phyloP scores from a whole-genome alignment of 805 yeast genomes.

The Torulaspora indica region DNA sequence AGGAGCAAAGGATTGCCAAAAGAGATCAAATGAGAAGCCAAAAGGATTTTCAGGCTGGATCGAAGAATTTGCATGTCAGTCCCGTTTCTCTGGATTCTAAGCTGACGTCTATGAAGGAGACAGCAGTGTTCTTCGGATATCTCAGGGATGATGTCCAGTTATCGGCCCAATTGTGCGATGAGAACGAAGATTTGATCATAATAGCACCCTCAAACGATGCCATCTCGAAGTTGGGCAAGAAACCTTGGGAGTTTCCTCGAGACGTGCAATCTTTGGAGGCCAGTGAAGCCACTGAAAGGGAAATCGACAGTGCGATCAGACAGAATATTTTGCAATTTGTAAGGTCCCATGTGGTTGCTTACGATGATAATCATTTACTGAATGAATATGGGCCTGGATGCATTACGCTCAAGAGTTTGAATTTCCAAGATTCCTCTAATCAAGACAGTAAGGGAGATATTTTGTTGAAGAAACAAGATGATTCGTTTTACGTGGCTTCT shows the following conservation, averaged over 20 bases:
- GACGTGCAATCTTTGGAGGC: slow-evolving; percentile 35
- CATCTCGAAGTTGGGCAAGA: slow-evolving; percentile 44
- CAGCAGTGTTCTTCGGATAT: slow-evolving; percentile 64
- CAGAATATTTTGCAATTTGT: slow-evolving; percentile 56
- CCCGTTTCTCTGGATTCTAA: slow-evolving; percentile 29
- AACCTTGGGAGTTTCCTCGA: slow-evolving; percentile 82
- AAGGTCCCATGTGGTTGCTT: slow-evolving; percentile 53
- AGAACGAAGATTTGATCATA: slow-evolving; percentile 44
- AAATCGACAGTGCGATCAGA: slow-evolving; percentile 46
- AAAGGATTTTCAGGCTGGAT: background rate
- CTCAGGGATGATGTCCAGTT: slow-evolving; percentile 57
- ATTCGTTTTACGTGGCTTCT: slow-evolving; percentile 36
- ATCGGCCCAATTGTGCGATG: slow-evolving; percentile 45
- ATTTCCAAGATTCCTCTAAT: slow-evolving; percentile 5
- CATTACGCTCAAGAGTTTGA: slow-evolving; percentile 16
- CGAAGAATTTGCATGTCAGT: slow-evolving; percentile 1
- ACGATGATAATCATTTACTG: slow-evolving; percentile 14
- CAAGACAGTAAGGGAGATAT: slow-evolving; percentile 38
- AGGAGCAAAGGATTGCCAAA: slow-evolving; percentile 1
- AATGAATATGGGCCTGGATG: slow-evolving; percentile 4
- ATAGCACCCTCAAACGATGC: slow-evolving; percentile 72
- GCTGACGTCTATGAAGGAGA: slow-evolving; percentile 35
- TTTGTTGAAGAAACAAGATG: slow-evolving; percentile 37
- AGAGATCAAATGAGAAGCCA: slow-evolving; percentile 3
- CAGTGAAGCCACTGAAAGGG: slow-evolving; percentile 34